phyloP scores from a whole-genome alignment of 176 grass and related monocot genomes.

The Ananas comosus region DNA sequence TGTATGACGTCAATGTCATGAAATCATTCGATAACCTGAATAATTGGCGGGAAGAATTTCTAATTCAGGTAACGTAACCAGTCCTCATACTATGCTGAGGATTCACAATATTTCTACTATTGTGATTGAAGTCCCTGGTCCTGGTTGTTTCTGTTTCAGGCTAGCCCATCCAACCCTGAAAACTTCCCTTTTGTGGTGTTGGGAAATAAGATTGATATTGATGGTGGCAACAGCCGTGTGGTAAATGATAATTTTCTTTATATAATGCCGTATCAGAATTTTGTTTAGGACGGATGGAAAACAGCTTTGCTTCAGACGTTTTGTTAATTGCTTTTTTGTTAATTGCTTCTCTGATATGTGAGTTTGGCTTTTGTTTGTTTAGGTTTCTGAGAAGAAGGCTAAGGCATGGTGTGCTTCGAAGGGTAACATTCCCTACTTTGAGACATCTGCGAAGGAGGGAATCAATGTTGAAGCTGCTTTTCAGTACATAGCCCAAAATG shows the following conservation, averaged over 20 bases:
- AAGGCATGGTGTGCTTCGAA: slow-evolving; percentile 91
- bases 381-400: slow-evolving; percentile 97
- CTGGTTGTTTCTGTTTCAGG: slow-evolving; percentile 24
- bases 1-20: slow-evolving; percentile 79
- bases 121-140: too few relatives aligned
- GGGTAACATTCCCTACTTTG: slow-evolving; percentile 91
- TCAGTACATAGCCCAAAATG: slow-evolving; percentile 75
- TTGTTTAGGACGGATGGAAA: too few relatives aligned
- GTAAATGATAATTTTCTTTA: slow-evolving; percentile 25
- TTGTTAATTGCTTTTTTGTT: neutral
- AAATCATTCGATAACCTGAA: slow-evolving; percentile 89
- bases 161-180: slow-evolving; percentile 78
- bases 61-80: slow-evolving; percentile 54
- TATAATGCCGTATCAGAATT: too few relatives aligned
- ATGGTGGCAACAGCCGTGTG: slow-evolving; percentile 59
- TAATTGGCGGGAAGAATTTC: slow-evolving; percentile 89
- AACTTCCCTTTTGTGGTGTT: slow-evolving; percentile 84
- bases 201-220: slow-evolving; percentile 79
- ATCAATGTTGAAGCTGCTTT: slow-evolving; percentile 91
- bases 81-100: neutral
- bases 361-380: slow-evolving; percentile 15
- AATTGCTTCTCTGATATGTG: neutral
- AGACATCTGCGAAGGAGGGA: slow-evolving; percentile 95
- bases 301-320: neutral
- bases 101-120: neutral